Evolutionary conservation across 345 rosid species (phyloP).

Genomic region (Geranium brycei): DNA sequence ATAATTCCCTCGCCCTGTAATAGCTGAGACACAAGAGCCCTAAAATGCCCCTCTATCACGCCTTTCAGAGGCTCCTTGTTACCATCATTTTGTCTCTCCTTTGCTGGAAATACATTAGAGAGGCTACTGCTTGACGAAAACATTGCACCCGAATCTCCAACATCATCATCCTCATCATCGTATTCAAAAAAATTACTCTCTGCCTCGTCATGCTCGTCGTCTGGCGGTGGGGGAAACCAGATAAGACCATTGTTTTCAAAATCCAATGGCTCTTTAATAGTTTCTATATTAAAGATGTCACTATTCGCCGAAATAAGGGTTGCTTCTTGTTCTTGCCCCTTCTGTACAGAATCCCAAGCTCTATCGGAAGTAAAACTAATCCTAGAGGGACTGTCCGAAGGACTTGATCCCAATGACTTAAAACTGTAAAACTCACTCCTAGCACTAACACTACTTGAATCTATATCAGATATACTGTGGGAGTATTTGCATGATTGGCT

Average conservation of each 20-base stretch:
- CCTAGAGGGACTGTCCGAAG: constrained; percentile 84
- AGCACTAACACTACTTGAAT: constrained; percentile 70
- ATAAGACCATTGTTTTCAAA: constrained; percentile 72
- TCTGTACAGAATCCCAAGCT: constrained; percentile 52
- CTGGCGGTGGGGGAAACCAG: constrained; percentile 92
- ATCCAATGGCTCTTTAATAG: constrained; percentile 43
- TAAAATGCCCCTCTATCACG: constrained; percentile 70
- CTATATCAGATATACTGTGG: constrained; percentile 58
- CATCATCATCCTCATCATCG: constrained; percentile 80
- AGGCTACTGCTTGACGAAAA: constrained; percentile 74
- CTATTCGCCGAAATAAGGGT: constrained; percentile 10
- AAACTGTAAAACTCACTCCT: constrained; percentile 58
- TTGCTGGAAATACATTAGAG: constrained; percentile 46
- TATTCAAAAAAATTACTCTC: constrained; percentile 55
- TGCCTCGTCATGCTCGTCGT: constrained; percentile 68
- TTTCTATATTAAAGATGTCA: constrained; percentile 43
- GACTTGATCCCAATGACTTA: constrained; percentile 69
- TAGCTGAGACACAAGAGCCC: constrained; percentile 92
- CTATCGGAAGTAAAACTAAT: constrained; percentile 67
- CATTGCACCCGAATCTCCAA: constrained; percentile 64
- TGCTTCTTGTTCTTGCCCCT: constrained; percentile 24
- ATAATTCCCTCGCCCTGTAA: constrained; percentile 60
- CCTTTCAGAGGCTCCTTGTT: constrained; percentile 64
- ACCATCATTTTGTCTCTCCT: constrained; percentile 53
- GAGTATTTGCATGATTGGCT: constrained; percentile 56